phyloP scores from a whole-genome alignment of 1,284 basidiomycete genomes.

The Volvariella volvacea region DNA sequence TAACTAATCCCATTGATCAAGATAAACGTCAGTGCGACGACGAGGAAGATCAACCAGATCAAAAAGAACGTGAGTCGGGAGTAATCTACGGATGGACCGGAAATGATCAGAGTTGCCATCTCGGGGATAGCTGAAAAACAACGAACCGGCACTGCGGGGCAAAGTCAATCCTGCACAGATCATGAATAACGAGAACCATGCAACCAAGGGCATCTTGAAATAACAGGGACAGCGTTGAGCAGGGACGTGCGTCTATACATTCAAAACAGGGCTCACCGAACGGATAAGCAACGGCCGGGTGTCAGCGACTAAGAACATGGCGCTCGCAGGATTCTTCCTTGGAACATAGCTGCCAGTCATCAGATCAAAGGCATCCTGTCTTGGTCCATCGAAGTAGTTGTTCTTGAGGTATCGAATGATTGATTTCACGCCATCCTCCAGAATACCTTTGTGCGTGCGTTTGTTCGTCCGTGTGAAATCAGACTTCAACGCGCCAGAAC shows the following conservation, averaged over 20 bases:
- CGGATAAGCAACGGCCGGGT: slow-evolving; percentile 75
- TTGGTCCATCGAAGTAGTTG: slow-evolving; percentile 94
- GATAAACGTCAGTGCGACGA: slow-evolving; percentile 62
- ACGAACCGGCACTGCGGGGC: slow-evolving; percentile 77
- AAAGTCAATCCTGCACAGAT: slow-evolving; percentile 78
- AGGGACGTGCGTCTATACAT: not conserved
- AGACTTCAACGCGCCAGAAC: slow-evolving; percentile 94
- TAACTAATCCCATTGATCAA: slow-evolving; percentile 79
- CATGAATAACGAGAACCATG: slow-evolving; percentile 83
- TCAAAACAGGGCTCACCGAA: slow-evolving; percentile 47
- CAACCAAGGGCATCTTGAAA: slow-evolving; percentile 77
- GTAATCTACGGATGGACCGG: slow-evolving; percentile 43
- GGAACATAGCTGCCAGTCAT: slow-evolving; percentile 90
- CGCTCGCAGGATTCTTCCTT: slow-evolving; percentile 57
- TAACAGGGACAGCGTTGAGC: slow-evolving; percentile 8
- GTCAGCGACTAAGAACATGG: slow-evolving; percentile 71
- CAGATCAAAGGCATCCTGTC: slow-evolving; percentile 91
- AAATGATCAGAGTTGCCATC: slow-evolving; percentile 6
- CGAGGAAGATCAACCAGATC: slow-evolving; percentile 67
- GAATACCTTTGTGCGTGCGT: slow-evolving; percentile 70
- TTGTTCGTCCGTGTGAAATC: slow-evolving; percentile 96
- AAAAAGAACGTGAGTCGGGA: slow-evolving; percentile 78
- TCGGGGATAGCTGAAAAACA: slow-evolving; percentile 11
- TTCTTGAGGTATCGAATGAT: slow-evolving; percentile 89
- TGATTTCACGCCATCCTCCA: slow-evolving; percentile 89